Evolutionary conservation across 208 protist genomes (phyloP), one percentile per base, ranked within the genome.

Genomic region (Trypanosoma rangeli): DNA sequence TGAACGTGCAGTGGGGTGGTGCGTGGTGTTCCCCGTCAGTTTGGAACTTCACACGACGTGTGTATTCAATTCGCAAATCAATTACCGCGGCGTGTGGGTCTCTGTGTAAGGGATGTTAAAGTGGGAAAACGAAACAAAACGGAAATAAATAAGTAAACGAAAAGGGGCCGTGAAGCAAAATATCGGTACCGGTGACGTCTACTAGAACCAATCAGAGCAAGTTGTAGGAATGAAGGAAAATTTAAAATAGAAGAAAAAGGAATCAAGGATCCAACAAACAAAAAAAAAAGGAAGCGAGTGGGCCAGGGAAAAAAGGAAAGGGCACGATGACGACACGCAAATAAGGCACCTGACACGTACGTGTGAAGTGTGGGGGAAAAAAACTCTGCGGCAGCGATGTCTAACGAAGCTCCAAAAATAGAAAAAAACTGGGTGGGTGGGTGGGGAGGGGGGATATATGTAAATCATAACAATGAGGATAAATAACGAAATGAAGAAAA

Each of bases 401-500:
- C 4, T 2, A 37, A 37, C 7, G 7, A 37, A 37, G 7, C 33
- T 37, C 33, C 33, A 7, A 37, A 37, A 37, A 37, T 7, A 37
- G 7, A 37, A 37, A 26, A 35, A 60, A 44, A 53, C 4, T 20
- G 20, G 26, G 39, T 5, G 42, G 37, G 48, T 1, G 33, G n/a
- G 13, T 20, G 59, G 10, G 53, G 50, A 22, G 18, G 10, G 22
- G 22, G 49, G 24, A 18, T 20, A 16, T 3, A 28, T 24, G 49
- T 5, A 50, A 15, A 50, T 5, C 3, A 50, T 5, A 22, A 22
- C 46, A 50, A 22, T 5, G 46, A 44, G 42, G 64, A 56, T 5
- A 42, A 71, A 39, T 39, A 56, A 64, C 54, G 37, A 10, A 62
- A n/a, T 46, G 33, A 53, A 50, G 53, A 20, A 20, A 59, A 48